Percentiles rank a stretch among this genome's conserved stretches.
Evolutionary conservation across 768 basidiomycete species (phyloP).

Genomic region (Termitomyces sp.): DNA sequence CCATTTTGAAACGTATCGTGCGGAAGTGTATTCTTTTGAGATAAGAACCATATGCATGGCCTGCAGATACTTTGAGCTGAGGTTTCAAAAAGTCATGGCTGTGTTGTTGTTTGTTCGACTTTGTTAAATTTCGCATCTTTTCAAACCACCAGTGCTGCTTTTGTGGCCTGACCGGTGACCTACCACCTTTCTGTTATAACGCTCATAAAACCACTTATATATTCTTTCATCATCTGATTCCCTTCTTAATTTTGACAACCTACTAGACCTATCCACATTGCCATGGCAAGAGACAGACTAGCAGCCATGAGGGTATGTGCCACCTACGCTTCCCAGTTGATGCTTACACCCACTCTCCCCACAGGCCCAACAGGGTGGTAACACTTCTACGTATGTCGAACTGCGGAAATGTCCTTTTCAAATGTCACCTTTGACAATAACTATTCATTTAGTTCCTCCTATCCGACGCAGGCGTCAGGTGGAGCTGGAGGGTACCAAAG

Average conservation of each 20-base stretch:
- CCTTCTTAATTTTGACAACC: constrained; percentile 16
- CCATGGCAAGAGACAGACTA: constrained; percentile 88
- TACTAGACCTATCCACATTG: constrained; percentile 20
- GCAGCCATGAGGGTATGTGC: constrained; percentile 75
- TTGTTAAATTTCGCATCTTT: constrained; percentile 14
- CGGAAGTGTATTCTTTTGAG: not conserved
- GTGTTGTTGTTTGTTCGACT: constrained; percentile 14
- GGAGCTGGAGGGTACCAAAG: constrained; percentile 41
- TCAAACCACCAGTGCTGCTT: constrained; percentile 3
- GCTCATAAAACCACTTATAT: constrained; percentile 7
- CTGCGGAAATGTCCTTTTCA: not conserved
- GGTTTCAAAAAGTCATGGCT: constrained; percentile 3
- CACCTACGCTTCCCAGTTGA: constrained; percentile 5
- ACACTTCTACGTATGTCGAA: constrained; percentile 42
- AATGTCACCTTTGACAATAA: constrained; percentile 8
- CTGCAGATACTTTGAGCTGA: too few species aligned
- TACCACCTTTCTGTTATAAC: constrained; percentile 13
- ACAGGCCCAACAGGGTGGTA: constrained; percentile 68
- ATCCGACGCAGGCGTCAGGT: constrained; percentile 65
- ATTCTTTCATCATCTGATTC: constrained; percentile 12
- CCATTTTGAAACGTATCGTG: not conserved
- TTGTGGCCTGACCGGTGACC: constrained; percentile 13
- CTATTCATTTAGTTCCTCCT: constrained; percentile 46
- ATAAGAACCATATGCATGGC: not conserved
- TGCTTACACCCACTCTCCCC: constrained; percentile 4